Evolutionary conservation across 2,329 filamentous ascomycete species (phyloP).

Genomic region (Cladophialophora yegresii): DNA sequence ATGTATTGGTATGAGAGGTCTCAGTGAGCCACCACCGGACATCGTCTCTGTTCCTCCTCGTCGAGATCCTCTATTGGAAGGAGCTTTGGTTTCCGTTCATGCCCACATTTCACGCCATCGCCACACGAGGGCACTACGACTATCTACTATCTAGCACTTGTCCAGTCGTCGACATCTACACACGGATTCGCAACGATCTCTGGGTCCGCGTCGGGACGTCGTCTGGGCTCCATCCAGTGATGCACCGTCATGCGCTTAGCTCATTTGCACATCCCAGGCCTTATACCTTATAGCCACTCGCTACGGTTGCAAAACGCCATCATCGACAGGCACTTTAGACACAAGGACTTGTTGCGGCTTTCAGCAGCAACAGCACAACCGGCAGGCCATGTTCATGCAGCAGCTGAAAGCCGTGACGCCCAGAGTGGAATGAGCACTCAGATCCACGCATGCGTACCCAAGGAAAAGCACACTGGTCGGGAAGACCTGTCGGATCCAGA

Average conservation of each 20-base stretch:
- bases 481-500: neutral
- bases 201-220: neutral
- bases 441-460: neutral
- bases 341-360: slow-evolving; percentile 28
- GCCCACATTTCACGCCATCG: neutral
- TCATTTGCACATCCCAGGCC: slow-evolving; percentile 60
- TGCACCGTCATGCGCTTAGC: slow-evolving; percentile 28
- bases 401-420: neutral
- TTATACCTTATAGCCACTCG: slow-evolving; percentile 58
- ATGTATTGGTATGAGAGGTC: neutral
- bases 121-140: neutral
- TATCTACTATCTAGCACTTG: neutral
- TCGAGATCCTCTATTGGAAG: neutral
- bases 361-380: neutral
- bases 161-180: neutral
- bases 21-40: neutral
- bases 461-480: neutral
- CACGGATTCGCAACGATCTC: neutral
- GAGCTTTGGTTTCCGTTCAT: neutral
- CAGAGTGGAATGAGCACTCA: neutral
- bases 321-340: slow-evolving; percentile 31
- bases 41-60: neutral
- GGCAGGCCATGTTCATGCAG: neutral
- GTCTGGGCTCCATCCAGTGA: neutral
- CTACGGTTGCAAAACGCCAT: slow-evolving; percentile 59